Evolutionary conservation across 2,329 filamentous ascomycete genomes (phyloP).

Genomic region (Microsporum canis): DNA sequence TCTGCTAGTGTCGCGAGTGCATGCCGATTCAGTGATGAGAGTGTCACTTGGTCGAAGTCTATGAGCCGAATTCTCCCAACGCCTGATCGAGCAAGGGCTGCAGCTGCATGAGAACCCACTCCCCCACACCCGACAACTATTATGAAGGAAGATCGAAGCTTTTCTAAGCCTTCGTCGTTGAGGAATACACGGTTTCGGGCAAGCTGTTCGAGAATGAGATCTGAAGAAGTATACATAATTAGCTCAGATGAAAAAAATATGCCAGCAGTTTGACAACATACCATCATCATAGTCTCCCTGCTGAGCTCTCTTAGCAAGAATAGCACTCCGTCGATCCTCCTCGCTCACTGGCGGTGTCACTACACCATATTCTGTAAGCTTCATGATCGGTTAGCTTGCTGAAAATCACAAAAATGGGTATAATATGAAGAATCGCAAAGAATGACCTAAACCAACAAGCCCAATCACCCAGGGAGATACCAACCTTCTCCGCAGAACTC

Average conservation of each 20-base stretch:
- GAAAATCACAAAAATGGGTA: neutral
- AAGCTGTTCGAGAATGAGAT: constrained; percentile 86
- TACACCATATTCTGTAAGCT: constrained; percentile 42
- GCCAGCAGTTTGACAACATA: constrained; percentile 17
- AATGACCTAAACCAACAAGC: neutral
- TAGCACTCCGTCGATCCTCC: constrained; percentile 49
- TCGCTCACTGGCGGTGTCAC: constrained; percentile 27
- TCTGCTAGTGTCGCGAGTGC: constrained; percentile 88
- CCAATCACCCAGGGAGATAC: neutral
- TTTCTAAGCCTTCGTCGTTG: constrained; percentile 64
- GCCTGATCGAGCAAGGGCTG: constrained; percentile 77
- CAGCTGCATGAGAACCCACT: constrained; percentile 82
- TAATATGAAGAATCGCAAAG: neutral
- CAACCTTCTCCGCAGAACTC: constrained; percentile 42
- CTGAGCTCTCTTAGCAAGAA: constrained; percentile 48
- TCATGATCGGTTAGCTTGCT: constrained; percentile 29
- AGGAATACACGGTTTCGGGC: constrained; percentile 89
- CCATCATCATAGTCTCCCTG: constrained; percentile 55
- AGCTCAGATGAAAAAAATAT: neutral
- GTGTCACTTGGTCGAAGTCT: constrained; percentile 94
- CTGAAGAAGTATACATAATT: constrained; percentile 31
- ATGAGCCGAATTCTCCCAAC: constrained; percentile 79
- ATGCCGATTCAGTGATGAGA: constrained; percentile 91
- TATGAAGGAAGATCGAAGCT: constrained; percentile 70
- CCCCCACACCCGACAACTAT: constrained; percentile 88